A percentile compares a stretch with the other conserved stretches of the same genome.
Evolutionary conservation across 1,284 basidiomycete species (phyloP).

Genomic region (Fistulina hepatica): DNA sequence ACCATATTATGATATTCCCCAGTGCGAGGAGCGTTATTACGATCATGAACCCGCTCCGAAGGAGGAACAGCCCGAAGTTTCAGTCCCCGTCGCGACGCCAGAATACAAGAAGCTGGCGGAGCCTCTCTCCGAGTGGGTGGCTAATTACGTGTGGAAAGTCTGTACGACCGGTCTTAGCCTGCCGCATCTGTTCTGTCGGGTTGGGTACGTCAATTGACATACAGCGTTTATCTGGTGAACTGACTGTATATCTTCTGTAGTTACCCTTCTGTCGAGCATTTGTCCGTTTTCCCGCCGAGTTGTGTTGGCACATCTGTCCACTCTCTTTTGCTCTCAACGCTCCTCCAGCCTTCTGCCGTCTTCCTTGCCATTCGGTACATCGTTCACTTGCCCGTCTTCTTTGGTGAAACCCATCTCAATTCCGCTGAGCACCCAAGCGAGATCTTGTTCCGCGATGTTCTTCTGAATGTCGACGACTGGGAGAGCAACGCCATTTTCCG

Average conservation of each 20-base stretch:
- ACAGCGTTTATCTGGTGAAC: too few species aligned
- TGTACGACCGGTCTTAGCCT: slow-evolving; percentile 58
- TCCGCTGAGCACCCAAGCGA: slow-evolving; percentile 42
- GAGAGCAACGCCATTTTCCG: slow-evolving; percentile 57
- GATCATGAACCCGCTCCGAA: slow-evolving; percentile 19
- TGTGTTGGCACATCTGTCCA: slow-evolving; percentile 57
- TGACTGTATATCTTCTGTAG: too few species aligned
- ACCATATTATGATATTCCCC: slow-evolving; percentile 1
- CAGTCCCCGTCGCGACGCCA: slow-evolving; percentile 40
- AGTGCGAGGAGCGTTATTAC: slow-evolving; percentile 18
- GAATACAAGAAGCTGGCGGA: slow-evolving; percentile 62
- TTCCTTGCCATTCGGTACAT: slow-evolving; percentile 79
- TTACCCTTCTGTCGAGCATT: slow-evolving; percentile 15
- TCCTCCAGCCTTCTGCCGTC: slow-evolving; percentile 72
- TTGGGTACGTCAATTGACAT: slow-evolving; percentile 33
- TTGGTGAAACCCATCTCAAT: slow-evolving; percentile 34
- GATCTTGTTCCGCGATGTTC: slow-evolving; percentile 47
- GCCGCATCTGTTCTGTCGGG: slow-evolving; percentile 34
- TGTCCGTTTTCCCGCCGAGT: slow-evolving; percentile 29
- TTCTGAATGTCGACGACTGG: slow-evolving; percentile 43
- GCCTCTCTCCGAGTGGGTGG: slow-evolving; percentile 67
- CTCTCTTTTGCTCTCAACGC: slow-evolving; percentile 63
- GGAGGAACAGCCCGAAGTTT: slow-evolving; percentile 27
- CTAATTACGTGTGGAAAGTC: slow-evolving; percentile 67
- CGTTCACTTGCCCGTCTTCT: slow-evolving; percentile 62